These are phyloP conservation scores for Citrullus colocynthis DNA, from an alignment of 306 rosid genomes.

Conservation along the genomic window DNA sequence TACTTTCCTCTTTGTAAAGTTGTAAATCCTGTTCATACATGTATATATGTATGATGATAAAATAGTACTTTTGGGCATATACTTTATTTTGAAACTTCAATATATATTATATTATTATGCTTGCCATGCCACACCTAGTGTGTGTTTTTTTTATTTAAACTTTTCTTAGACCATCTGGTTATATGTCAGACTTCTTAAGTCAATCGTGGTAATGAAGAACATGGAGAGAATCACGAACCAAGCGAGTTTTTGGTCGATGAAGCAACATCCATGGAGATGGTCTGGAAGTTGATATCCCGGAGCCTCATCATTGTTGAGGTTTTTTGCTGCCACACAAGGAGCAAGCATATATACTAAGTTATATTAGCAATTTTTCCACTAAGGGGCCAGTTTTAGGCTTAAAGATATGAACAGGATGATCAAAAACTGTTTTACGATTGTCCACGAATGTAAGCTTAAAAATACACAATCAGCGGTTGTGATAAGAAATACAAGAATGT, in stretches of 20 bases:
- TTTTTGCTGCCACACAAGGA: neutral
- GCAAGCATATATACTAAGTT: neutral
- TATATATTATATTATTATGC: neutral
- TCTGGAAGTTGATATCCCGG: neutral
- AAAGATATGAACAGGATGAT: neutral
- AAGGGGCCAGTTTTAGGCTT: neutral
- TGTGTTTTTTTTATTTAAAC: neutral
- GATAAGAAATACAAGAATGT: neutral
- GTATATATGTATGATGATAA: neutral
- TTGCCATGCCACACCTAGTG: neutral
- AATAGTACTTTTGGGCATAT: neutral
- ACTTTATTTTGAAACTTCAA: neutral
- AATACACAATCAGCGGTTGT: neutral
- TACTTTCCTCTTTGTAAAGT: neutral
- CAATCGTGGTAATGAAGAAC: neutral
- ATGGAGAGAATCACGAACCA: neutral
- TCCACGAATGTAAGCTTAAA: neutral
- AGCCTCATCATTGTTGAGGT: neutral
- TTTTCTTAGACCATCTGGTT: neutral
- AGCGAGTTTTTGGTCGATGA: neutral
- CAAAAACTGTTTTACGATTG: neutral
- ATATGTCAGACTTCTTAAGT: neutral
- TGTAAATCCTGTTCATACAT: neutral
- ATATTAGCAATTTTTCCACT: neutral
- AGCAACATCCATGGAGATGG: neutral